These are phyloP conservation scores for Penicillium angulare DNA, from an alignment of 495 filamentous ascomycete genomes.

Conservation along the genomic window DNA sequence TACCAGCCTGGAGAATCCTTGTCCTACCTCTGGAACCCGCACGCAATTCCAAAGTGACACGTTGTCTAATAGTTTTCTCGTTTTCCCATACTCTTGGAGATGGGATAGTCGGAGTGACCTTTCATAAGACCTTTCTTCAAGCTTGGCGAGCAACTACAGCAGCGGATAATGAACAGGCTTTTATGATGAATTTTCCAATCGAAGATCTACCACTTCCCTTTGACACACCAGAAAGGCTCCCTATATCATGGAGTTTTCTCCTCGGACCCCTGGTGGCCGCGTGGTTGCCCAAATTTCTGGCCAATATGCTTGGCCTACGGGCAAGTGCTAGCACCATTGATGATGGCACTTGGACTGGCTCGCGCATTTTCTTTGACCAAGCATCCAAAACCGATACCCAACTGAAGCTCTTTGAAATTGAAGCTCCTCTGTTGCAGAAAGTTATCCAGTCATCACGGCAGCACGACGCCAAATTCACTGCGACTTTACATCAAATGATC, in stretches of 20 bases:
- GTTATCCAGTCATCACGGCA: constrained; percentile 10
- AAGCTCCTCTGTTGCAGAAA: constrained; percentile 12
- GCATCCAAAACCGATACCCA: neutral
- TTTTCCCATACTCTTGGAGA: constrained; percentile 27
- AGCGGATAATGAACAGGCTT: neutral
- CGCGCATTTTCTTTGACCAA: constrained; percentile 18
- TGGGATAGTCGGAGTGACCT: constrained; percentile 19
- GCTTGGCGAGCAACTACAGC: constrained; percentile 6
- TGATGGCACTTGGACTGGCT: constrained; percentile 21
- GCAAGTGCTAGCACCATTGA: constrained; percentile 18
- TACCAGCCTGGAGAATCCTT: constrained; percentile 26
- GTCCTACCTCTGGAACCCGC: constrained; percentile 16
- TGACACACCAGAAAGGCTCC: constrained; percentile 22
- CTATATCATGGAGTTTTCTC: constrained; percentile 25
- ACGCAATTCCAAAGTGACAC: constrained; percentile 1
- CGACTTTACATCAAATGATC: constrained; percentile 20
- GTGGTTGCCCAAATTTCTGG: constrained; percentile 13
- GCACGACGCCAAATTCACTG: constrained; percentile 22
- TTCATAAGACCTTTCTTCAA: constrained; percentile 20
- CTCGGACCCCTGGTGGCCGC: constrained; percentile 16
- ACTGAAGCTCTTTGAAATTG: constrained; percentile 19
- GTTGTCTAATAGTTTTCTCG: constrained; percentile 22
- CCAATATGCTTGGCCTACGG: constrained; percentile 13
- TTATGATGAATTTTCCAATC: constrained; percentile 2
- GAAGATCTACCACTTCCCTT: constrained; percentile 15